These are phyloP conservation scores for Mortierella alpina DNA, from an alignment of 192 early-diverging fungal species.

Conservation along the genomic window DNA sequence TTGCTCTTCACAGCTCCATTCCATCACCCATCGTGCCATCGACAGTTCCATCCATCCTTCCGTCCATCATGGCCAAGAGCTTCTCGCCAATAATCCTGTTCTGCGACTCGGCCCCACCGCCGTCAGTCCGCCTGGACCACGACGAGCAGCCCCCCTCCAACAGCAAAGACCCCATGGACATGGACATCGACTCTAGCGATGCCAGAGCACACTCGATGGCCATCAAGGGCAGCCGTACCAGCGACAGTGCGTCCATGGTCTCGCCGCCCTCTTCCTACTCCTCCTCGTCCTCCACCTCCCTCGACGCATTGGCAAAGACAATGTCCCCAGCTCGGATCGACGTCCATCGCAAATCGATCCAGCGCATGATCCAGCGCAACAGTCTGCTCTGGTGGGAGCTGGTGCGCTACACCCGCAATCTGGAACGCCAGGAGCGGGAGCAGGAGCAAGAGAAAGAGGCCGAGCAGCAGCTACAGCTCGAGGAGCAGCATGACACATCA, in stretches of 20 bases:
- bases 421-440: constrained; percentile 37
- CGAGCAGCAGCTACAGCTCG: background rate
- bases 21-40: no score
- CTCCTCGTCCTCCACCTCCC: constrained; percentile 23
- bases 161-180: no score
- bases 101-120: no score
- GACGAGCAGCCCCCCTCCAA: no score
- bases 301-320: constrained; percentile 30
- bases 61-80: no score
- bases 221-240: no score
- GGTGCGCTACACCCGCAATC: constrained; percentile 46
- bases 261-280: constrained; percentile 47
- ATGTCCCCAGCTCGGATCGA: constrained; percentile 33
- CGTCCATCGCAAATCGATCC: constrained; percentile 32
- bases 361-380: constrained; percentile 49
- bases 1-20: no score
- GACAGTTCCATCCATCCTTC: no score
- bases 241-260: background rate
- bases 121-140: no score
- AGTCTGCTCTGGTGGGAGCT: constrained; percentile 53
- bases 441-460: constrained; percentile 30
- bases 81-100: no score
- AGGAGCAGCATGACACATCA: background rate
- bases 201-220: no score
- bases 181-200: no score